A percentile compares a stretch with the other conserved stretches of the same genome.
phyloP scores from a whole-genome alignment of 2,329 filamentous ascomycete genomes.

The Stagonosporopsis rhizophila region DNA sequence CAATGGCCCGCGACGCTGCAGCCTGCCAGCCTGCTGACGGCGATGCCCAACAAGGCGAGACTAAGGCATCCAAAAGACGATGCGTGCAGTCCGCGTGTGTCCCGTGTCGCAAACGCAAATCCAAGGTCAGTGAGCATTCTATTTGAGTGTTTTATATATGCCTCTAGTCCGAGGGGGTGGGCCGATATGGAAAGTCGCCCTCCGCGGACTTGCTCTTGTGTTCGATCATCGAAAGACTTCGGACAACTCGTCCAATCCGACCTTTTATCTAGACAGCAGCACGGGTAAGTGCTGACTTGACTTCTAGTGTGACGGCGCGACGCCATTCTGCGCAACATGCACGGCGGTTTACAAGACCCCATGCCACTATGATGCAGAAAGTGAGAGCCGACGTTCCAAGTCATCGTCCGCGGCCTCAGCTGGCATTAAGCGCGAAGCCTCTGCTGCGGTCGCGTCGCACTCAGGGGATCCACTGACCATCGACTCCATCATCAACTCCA shows the following conservation, averaged over 20 bases:
- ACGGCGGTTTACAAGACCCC: slow-evolving; percentile 59
- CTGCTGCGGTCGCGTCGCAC: slow-evolving; percentile 20
- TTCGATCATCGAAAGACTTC: slow-evolving; percentile 1
- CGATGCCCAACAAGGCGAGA: slow-evolving; percentile 29
- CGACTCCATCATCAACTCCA: slow-evolving; percentile 52
- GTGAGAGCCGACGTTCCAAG: slow-evolving; percentile 55
- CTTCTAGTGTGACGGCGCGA: slow-evolving; percentile 57
- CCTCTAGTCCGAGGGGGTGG: slow-evolving; percentile 6
- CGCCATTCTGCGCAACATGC: slow-evolving; percentile 60
- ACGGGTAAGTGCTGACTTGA: slow-evolving; percentile 23
- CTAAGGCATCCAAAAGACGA: slow-evolving; percentile 43
- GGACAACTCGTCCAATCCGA: not conserved
- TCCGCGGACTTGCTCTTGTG: slow-evolving; percentile 29
- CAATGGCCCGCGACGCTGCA: slow-evolving; percentile 40
- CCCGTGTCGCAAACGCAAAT: slow-evolving; percentile 60
- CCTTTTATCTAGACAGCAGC: not conserved
- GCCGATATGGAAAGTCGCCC: slow-evolving; percentile 19
- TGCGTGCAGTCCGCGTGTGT: slow-evolving; percentile 54
- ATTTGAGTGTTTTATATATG: not conserved
- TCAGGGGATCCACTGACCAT: slow-evolving; percentile 26
- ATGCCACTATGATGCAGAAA: slow-evolving; percentile 59
- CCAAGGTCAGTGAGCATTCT: slow-evolving; percentile 49
- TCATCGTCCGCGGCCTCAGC: slow-evolving; percentile 35
- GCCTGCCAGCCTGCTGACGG: slow-evolving; percentile 32
- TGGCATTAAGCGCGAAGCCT: slow-evolving; percentile 42